Base-by-base conservation (phyloP, 1,139 yeast genomes). In the Kodamaea ohmeri region DNA sequence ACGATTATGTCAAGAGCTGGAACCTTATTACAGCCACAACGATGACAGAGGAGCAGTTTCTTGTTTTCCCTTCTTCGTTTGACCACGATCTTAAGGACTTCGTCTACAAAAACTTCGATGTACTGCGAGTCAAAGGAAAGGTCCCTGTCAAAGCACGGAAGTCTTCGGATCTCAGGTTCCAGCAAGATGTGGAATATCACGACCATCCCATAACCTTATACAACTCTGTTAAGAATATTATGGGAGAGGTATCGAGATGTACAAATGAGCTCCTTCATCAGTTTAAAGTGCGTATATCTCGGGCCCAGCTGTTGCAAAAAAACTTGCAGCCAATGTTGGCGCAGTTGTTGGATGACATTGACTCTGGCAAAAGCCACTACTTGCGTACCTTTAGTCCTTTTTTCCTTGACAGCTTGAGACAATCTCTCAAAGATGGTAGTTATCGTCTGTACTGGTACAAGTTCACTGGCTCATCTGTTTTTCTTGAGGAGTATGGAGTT, bases 401-500 rank as follows among this genome's bases (percentile, higher is more conserved):
- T 14, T 47, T 50, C 32, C 31, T 38, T 13, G 48, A 49, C 4
- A 43, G 46, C 17, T 38, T 49, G 28, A 46, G 38, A 19, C 19
- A 30, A 15, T 49, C 65, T 42, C 39, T 67, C 25, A 41, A 58
- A 33, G 45, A 53, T 29, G 53, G 56, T 8, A 57, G 61, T 13
- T 57, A 58, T 11, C 63, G 62, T 16, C 51, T 53, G 34, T 58
- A 57, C 42, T 67, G 72, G 71, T 65, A 51, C 45, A 50, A 65
- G 36, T 52, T 67, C 30, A 65, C 69, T 0, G 73, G 71, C 1
- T 58, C 70, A 2, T 60, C 68, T 0, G 71, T 67, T 4, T 67
- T 69, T 67, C 48, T 67, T 17, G 60, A 64, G 43, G 61, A 67
- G 36, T 65, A 65, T 40, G 70, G 69, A 2, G 66, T 65, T 1